These are phyloP conservation scores for Pyrenophora seminiperda DNA, from an alignment of 2,329 filamentous ascomycete genomes.

Conservation along the genomic window DNA sequence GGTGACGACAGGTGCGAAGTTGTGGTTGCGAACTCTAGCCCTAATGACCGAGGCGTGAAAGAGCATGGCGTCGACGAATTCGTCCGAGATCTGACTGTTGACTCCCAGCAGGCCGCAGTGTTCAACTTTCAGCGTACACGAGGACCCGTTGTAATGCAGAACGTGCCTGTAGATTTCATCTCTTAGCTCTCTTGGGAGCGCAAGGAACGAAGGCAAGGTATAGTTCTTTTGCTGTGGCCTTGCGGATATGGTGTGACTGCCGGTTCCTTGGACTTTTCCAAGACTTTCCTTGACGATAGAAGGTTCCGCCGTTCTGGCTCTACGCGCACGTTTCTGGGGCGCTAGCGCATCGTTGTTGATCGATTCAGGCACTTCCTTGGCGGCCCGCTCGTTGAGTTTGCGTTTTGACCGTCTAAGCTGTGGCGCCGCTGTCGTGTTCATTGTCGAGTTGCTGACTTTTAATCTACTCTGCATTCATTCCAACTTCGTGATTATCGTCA, in stretches of 20 bases:
- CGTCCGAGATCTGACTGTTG: conserved; percentile 19
- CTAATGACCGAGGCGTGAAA: conserved; percentile 17
- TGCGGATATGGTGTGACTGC: background rate
- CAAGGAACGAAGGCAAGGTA: conserved; percentile 12
- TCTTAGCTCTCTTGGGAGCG: conserved; percentile 22
- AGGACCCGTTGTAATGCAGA: conserved; percentile 1
- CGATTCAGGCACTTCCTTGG: background rate
- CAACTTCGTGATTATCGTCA: background rate
- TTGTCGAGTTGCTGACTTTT: background rate
- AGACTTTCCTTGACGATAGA: background rate
- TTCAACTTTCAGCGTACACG: conserved; percentile 8
- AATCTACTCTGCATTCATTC: background rate
- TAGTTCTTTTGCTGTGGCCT: background rate
- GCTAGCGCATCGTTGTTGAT: background rate
- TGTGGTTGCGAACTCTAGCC: conserved; percentile 22
- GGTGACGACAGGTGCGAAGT: conserved; percentile 24
- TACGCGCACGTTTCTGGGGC: conserved; percentile 3
- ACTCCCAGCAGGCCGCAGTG: conserved; percentile 15
- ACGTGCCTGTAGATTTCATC: conserved; percentile 27
- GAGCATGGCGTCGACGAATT: conserved; percentile 22
- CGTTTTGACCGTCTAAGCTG: conserved; percentile 7
- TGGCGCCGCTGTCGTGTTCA: background rate
- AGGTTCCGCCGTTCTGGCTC: background rate
- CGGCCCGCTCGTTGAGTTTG: background rate
- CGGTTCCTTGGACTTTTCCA: background rate